Evolutionary conservation across 441 rosid species (phyloP), one percentile per base, ranked within the genome.

Genomic region (Cnidoscolus chayamansa): DNA sequence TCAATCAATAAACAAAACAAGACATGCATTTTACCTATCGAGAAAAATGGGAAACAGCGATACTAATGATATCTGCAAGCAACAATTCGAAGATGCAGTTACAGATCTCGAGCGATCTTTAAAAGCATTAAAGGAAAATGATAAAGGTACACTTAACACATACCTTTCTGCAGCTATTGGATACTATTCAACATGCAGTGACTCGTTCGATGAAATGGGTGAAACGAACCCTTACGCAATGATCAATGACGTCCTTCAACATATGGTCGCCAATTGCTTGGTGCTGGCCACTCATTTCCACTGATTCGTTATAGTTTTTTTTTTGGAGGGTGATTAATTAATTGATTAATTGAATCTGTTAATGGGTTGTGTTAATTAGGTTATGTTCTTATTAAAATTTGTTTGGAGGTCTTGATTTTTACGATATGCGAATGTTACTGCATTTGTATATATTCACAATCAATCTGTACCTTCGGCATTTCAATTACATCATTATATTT

Each of bases 151-250:
- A 54, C 69, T 81, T 15, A 75, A 65, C 66, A 68, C 35, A 57
- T 78, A 78, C 48, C 80, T 86, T 1, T 79, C 81, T 11, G 81
- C 81, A 1, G 82, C 71, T 12, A 61, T 82, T 19, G 69, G 76
- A 10, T 69, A 70, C 5, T 79, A 69, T 13, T 75, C 72, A 0
- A 35, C 81, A 2, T 84, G 89, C 19, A 70, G 67, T n/a, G 85
- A 82, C 15, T 57, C 77, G 0, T 76, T 70, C 61, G 68, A 55
- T 1, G 83, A 61, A 59, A 16, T 31, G 40, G 49, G 2, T 1
- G 66, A 56, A 25, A 15, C 1, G 4, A 57, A 40, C 16, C 70
- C 72, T 47, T 71, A 77, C 48, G 64, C 31, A 19, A 63, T 37
- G 32, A 31, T 35, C 54, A 76, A 68, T 19, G 40, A 10, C 0